A percentile compares a stretch with the other conserved stretches of the same genome.
phyloP scores from a whole-genome alignment of 169 alveolate genomes.

The Ichthyophthirius multifiliis region DNA sequence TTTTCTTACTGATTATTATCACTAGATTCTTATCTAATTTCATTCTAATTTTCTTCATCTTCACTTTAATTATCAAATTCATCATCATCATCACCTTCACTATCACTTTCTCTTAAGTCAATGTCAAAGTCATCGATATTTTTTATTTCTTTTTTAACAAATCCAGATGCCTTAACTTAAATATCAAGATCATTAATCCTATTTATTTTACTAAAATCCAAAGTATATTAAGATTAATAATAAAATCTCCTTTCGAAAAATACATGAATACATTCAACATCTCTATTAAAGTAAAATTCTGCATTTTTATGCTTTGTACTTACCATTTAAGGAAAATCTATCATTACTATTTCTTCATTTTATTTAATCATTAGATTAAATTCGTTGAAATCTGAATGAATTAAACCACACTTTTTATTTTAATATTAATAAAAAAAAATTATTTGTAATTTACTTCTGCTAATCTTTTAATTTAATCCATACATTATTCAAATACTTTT shows the following conservation, averaged over 20 bases:
- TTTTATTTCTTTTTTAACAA: slow-evolving; percentile 36
- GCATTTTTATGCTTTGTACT: slow-evolving; percentile 95
- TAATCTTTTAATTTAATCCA: slow-evolving; percentile 12
- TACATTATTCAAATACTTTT: slow-evolving; percentile 45
- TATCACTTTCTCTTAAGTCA: slow-evolving; percentile 11
- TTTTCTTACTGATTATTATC: slow-evolving; percentile 52
- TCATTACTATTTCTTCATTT: slow-evolving; percentile 60
- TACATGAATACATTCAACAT: slow-evolving; percentile 90
- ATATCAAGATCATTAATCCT: slow-evolving; percentile 60
- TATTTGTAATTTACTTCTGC: background rate
- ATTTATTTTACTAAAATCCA: slow-evolving; percentile 57
- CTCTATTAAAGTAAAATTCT: slow-evolving; percentile 91
- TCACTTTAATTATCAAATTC: background rate
- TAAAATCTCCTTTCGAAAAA: slow-evolving; percentile 91
- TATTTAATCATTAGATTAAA: slow-evolving; percentile 92
- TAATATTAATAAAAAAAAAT: background rate
- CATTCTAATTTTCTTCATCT: slow-evolving; percentile 36
- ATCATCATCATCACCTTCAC: slow-evolving; percentile 17
- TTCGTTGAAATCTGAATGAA: slow-evolving; percentile 99
- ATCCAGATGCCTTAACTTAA: slow-evolving; percentile 75
- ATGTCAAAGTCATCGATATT: slow-evolving; percentile 24
- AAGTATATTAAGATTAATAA: slow-evolving; percentile 63
- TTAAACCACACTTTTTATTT: slow-evolving; percentile 87
- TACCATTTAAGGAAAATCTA: slow-evolving; percentile 98
- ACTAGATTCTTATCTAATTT: slow-evolving; percentile 36